Conservation (phyloP, 805 yeast genomes). For the Soucietia sequanensis region DNA sequence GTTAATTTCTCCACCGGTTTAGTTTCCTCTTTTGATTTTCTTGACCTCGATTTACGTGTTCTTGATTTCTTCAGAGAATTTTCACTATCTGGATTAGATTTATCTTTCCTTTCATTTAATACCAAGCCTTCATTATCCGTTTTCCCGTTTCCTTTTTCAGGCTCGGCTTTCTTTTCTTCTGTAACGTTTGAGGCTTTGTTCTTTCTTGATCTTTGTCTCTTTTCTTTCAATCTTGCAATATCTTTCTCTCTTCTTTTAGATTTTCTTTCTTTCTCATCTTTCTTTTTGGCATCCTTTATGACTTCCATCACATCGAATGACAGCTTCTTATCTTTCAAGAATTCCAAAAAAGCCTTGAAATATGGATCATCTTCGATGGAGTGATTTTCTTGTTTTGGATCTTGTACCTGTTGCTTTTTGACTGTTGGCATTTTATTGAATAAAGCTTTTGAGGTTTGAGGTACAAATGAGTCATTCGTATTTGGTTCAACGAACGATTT, state of each 20-base stretch:
- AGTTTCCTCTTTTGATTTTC: constrained; percentile 2
- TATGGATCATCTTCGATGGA: constrained; percentile 16
- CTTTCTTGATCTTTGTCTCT: constrained; percentile 4
- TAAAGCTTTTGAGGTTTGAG: constrained; percentile 35
- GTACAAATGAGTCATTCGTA: constrained; percentile 26
- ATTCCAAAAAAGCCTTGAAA: constrained; percentile 17
- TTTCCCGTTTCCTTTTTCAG: constrained; percentile 2
- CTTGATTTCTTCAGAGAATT: too few relatives aligned
- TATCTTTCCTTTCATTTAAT: constrained; percentile 1
- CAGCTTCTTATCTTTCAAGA: constrained; percentile 8
- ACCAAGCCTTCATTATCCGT: constrained; percentile 2
- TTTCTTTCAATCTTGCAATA: neutral
- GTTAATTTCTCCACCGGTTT: constrained; percentile 2
- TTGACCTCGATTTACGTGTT: neutral
- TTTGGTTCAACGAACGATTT: constrained; percentile 24
- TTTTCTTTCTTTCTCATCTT: constrained; percentile 3
- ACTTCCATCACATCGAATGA: neutral
- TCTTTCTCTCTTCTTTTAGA: constrained; percentile 2
- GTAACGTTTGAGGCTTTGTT: constrained; percentile 1
- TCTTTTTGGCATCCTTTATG: constrained; percentile 12
- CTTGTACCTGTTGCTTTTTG: too few relatives aligned
- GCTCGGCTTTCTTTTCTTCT: constrained; percentile 5
- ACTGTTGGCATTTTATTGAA: constrained; percentile 24
- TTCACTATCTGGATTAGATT: constrained; percentile 4
- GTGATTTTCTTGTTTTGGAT: too few relatives aligned